Evolutionary conservation across 805 yeast species (phyloP), one percentile per base, ranked within the genome.

Genomic region (Kockiozyma suomiensis): DNA sequence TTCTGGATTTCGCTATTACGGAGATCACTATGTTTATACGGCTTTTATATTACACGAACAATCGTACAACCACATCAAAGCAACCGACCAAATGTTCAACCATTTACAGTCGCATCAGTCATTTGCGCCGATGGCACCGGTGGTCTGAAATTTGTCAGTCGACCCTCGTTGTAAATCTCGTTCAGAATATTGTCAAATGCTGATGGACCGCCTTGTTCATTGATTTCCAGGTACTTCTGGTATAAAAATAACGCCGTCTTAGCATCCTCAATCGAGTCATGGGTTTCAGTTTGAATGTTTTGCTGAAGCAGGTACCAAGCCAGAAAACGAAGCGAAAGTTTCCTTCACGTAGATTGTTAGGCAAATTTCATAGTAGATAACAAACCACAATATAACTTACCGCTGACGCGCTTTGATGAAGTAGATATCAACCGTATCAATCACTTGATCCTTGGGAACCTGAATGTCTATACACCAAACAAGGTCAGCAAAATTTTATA

Each of bases 211-310:
- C 88, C 93, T 0, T 74, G 72, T 2, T 77, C 79, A 53, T 77
- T 76, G 64, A 93, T 78, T 64, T 86, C 85, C 69, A 82, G 73
- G 70, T 89, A 93, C 69, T 83, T 85, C 62, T 83, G 82, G 75
- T 89, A 96, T 37, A 94, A 75, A 47, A 82, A 73, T 67, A 94
- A 78, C 0, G 99, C 98, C 10, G 96, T 87, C 58, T 79, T 77
- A 0, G 99, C 97, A 76, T 94, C 99, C 70, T 94, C 99, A 47
- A 94, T 91, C 0, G 98, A 93, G 72, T 96, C 98, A 74, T 94
- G 99, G 70, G 93, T 93, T 1, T 94, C 96, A 2, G 84, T 85
- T 72, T 94, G 99, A 33, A 96, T 96, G 50, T 84, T 81, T 62
- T 84, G 85, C 35, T 81, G 82, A 54, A 94, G 77, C 49, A 93